phyloP scores from a whole-genome alignment of 2,329 filamentous ascomycete species.

The Fusarium musae region DNA sequence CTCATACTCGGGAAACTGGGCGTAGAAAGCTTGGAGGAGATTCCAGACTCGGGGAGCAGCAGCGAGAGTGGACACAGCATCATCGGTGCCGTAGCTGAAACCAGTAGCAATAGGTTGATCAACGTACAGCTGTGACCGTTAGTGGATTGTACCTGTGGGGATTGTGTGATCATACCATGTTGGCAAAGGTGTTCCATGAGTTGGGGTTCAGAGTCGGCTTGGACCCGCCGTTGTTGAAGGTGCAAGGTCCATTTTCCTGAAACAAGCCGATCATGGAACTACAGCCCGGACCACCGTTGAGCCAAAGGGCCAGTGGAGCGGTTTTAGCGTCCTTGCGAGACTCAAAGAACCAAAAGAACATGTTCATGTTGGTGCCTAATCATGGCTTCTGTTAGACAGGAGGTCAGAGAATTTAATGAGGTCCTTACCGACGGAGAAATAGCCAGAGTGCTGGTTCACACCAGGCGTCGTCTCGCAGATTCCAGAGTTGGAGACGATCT shows the following conservation, averaged over 20 bases:
- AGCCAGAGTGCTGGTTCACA: slow-evolving; percentile 73
- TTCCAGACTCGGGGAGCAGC: slow-evolving; percentile 57
- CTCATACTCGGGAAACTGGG: slow-evolving; percentile 70
- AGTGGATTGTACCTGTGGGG: rapidly evolving
- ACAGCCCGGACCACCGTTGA: slow-evolving; percentile 49
- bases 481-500: slow-evolving; percentile 49
- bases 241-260: slow-evolving; percentile 80
- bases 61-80: slow-evolving; percentile 44
- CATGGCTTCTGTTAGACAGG: no score
- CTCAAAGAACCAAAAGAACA: slow-evolving; percentile 62
- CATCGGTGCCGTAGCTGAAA: slow-evolving; percentile 43
- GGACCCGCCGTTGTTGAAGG: slow-evolving; percentile 59
- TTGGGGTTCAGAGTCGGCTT: slow-evolving; percentile 62
- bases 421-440: slow-evolving; percentile 66
- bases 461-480: slow-evolving; percentile 66
- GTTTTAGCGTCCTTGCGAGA: slow-evolving; percentile 53
- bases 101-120: slow-evolving; percentile 65
- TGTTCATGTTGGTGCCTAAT: slow-evolving; percentile 22
- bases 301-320: slow-evolving; percentile 67
- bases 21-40: slow-evolving; percentile 69
- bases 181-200: slow-evolving; percentile 71
- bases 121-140: slow-evolving; percentile 64
- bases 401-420: background rate
- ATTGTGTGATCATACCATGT: slow-evolving; percentile 53
- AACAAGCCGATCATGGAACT: slow-evolving; percentile 59